Evolutionary conservation across 257 asterid genomes (phyloP).

Genomic region (Echium plantagineum): DNA sequence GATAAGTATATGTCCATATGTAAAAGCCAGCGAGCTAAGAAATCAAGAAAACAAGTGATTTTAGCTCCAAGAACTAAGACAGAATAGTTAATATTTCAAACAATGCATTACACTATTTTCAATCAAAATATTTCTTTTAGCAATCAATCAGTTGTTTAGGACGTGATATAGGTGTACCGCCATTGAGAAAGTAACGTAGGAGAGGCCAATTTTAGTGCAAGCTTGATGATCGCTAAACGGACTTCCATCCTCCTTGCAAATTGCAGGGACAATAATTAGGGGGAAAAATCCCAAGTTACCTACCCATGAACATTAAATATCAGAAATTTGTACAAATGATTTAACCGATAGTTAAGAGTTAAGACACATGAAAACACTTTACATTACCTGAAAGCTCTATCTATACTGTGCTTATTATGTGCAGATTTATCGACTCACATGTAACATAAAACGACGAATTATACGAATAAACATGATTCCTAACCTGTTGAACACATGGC

Average conservation of each 20-base stretch:
- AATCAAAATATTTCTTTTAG: too few species aligned
- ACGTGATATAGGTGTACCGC: slow-evolving; percentile 32
- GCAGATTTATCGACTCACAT: too few species aligned
- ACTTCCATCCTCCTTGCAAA: slow-evolving; percentile 54
- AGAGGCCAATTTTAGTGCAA: slow-evolving; percentile 44
- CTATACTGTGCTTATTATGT: background rate
- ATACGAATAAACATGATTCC: background rate
- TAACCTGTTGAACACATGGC: slow-evolving; percentile 76
- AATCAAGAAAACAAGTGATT: slow-evolving; percentile 1
- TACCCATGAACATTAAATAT: slow-evolving; percentile 9
- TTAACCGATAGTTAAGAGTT: too few species aligned
- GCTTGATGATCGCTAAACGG: slow-evolving; percentile 59
- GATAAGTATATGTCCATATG: slow-evolving; percentile 69
- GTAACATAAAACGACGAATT: background rate
- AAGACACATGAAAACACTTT: background rate
- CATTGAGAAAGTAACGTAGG: slow-evolving; percentile 86
- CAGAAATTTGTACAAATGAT: too few species aligned
- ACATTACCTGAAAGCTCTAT: too few species aligned
- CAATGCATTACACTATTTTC: too few species aligned
- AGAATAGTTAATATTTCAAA: background rate
- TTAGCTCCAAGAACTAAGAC: background rate
- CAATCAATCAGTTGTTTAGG: background rate
- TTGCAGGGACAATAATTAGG: slow-evolving; percentile 65
- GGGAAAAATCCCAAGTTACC: slow-evolving; percentile 80
- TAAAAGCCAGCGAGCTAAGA: slow-evolving; percentile 59